Percentiles rank a stretch among this genome's conserved stretches.
phyloP scores from a whole-genome alignment of 2,329 filamentous ascomycete genomes.

The Phyllosticta capitalensis region DNA sequence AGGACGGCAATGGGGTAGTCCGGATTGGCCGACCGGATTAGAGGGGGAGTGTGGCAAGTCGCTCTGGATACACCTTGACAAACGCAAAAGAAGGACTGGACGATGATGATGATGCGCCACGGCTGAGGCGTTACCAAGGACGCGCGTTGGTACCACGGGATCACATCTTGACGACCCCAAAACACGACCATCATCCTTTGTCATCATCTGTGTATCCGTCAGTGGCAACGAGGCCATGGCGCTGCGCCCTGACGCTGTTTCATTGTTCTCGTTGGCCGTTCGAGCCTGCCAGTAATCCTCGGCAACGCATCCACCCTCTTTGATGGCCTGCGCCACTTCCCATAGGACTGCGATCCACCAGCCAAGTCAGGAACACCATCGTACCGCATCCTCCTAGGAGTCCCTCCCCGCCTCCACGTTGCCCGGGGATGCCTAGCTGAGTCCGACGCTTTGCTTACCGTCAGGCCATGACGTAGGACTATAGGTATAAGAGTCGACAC shows the following conservation, averaged over 20 bases:
- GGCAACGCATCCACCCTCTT: not conserved
- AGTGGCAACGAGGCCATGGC: not conserved
- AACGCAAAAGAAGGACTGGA: not conserved
- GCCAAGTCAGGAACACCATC: not conserved
- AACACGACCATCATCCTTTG: not conserved
- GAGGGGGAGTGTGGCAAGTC: not conserved
- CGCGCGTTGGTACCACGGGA: not conserved
- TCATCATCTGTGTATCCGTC: not conserved
- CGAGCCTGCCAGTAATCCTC: not conserved
- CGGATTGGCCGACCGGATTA: not conserved
- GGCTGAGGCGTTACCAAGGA: slow-evolving; percentile 3
- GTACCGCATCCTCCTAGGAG: not conserved
- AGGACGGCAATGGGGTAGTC: slow-evolving; percentile 6
- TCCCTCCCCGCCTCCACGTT: not conserved
- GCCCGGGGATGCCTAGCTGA: not conserved
- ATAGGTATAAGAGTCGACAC: not conserved
- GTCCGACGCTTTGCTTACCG: not conserved
- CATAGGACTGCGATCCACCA: not conserved
- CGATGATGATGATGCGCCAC: slow-evolving; percentile 8
- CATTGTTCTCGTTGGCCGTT: not conserved
- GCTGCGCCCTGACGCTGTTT: not conserved
- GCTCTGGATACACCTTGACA: slow-evolving; percentile 1
- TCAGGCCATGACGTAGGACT: not conserved
- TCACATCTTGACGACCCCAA: not conserved
- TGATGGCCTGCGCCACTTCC: not conserved